Evolutionary conservation across 2,329 filamentous ascomycete genomes (phyloP).

Genomic region (Colletotrichum sp.): DNA sequence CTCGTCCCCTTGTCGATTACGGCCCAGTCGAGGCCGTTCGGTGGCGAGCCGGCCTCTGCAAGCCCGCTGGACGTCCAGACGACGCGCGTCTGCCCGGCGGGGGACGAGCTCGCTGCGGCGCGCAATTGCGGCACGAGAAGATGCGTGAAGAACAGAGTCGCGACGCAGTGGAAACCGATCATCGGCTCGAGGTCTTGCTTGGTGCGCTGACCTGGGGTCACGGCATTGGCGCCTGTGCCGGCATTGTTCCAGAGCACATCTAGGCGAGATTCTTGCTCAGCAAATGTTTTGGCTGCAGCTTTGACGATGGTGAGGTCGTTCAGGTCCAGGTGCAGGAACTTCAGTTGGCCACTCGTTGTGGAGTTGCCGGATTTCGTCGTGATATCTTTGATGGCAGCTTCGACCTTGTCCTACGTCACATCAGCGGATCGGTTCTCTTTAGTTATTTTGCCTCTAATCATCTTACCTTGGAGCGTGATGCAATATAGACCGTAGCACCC

Average conservation of each 20-base stretch:
- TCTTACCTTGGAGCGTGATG: constrained; percentile 42
- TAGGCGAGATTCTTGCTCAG: constrained; percentile 39
- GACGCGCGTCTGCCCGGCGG: constrained; percentile 29
- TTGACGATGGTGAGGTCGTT: constrained; percentile 45
- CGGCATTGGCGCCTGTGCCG: constrained; percentile 25
- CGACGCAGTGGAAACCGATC: constrained; percentile 39
- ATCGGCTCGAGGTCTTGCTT: constrained; percentile 37
- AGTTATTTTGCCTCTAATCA: fast-evolving
- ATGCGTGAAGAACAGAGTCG: constrained; percentile 35
- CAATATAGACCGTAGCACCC: constrained; percentile 59
- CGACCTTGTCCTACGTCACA: background rate
- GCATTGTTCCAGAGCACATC: constrained; percentile 50
- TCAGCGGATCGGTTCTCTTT: background rate
- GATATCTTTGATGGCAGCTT: background rate
- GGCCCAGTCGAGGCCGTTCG: constrained; percentile 32
- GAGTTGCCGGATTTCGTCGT: background rate
- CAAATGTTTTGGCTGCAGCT: constrained; percentile 38
- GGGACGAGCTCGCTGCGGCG: constrained; percentile 24
- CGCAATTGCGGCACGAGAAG: constrained; percentile 37
- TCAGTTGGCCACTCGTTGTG: constrained; percentile 20
- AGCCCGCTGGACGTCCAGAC: constrained; percentile 35
- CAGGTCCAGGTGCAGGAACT: constrained; percentile 44
- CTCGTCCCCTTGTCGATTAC: constrained; percentile 24
- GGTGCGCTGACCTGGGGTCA: constrained; percentile 25
- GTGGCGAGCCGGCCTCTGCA: constrained; percentile 28